Base-by-base conservation (phyloP, 345 rosid species). In the Arabis alpina region DNA sequence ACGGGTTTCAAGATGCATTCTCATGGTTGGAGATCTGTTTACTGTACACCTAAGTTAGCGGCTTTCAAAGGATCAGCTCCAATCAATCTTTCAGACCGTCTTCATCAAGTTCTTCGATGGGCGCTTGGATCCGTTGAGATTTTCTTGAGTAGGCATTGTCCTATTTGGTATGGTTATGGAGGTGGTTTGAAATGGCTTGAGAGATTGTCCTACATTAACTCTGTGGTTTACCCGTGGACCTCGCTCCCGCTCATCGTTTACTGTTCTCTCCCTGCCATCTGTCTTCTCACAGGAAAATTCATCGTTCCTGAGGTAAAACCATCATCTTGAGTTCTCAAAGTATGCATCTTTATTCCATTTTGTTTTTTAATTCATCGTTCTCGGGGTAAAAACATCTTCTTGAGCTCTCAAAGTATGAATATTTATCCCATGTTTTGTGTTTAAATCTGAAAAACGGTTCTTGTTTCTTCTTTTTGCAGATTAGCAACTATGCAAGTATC, bases 1-100 rank as follows among this genome's bases (percentile, higher is more conserved):
- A 93, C 98, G 23, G 97, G 97, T 54, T 93, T 93, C 83, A 93
- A 91, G 87, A 91, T 91, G 98, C 97, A 93, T 68, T 93, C 97
- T 79, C 98, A 93, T 70, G 97, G 98, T 37, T 93, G 98, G 98
- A 83, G 97, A 44, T 93, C 98, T 23, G 98, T 93, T 47, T 93
- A 93, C 79, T 93, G 98, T 82, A 85, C 92, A 44, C 98, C 98
- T 9, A 84, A 82, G 81, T 68, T 89, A 42, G 76, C 98, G 10
- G 97, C 97, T 45, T 93, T 93, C 59, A 93, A 93, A 80, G 98
- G 98, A 40, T 93, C 98, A 1, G 98, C 98, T 65, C 98, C 98
- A 1, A 93, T 93, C 69, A 93, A 93, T 74, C 92, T 93, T 43
- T 89, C 98, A 12, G 98, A 93, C 79, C 97, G 98, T 80, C 82